A percentile compares a stretch with the other conserved stretches of the same genome.
These are phyloP conservation scores for Penicillium salamii DNA, from an alignment of 495 filamentous ascomycete species.

Conservation along the genomic window DNA sequence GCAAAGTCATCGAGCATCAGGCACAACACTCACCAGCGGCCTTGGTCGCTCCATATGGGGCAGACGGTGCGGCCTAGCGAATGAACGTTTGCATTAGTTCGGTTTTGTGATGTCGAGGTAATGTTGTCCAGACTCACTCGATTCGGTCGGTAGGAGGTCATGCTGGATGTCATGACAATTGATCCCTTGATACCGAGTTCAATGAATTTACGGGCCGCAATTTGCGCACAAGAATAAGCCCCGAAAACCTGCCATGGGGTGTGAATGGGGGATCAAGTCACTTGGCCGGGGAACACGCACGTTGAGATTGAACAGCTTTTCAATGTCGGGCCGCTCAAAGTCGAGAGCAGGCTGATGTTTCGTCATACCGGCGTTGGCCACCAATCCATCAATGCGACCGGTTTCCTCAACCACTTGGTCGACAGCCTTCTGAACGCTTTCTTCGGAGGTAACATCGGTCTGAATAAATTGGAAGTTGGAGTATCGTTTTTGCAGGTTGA, in stretches of 20 bases:
- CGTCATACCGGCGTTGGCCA: slow-evolving; percentile 44
- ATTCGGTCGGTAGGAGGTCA: slow-evolving; percentile 44
- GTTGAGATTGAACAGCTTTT: slow-evolving; percentile 44
- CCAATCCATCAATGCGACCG: slow-evolving; percentile 33
- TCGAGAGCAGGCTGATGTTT: slow-evolving; percentile 45
- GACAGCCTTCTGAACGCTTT: slow-evolving; percentile 37
- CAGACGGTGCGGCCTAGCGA: slow-evolving; percentile 24
- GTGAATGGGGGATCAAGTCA: not conserved
- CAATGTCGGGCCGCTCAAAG: slow-evolving; percentile 35
- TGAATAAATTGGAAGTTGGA: slow-evolving; percentile 37
- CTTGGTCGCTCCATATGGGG: slow-evolving; percentile 31
- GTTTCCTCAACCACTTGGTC: slow-evolving; percentile 33
- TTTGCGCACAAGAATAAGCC: slow-evolving; percentile 36
- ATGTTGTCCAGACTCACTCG: too few relatives aligned
- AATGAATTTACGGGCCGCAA: slow-evolving; percentile 39
- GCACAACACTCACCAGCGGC: slow-evolving; percentile 22
- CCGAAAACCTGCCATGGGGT: slow-evolving; percentile 27
- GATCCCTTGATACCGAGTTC: slow-evolving; percentile 38
- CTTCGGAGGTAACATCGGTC: slow-evolving; percentile 39
- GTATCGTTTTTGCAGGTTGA: slow-evolving; percentile 27
- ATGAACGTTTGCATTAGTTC: not conserved
- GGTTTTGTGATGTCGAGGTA: too few relatives aligned
- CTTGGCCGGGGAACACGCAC: slow-evolving; percentile 15
- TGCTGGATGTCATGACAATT: slow-evolving; percentile 43
- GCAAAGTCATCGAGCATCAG: not conserved